Conservation (phyloP, 805 yeast genomes). For the Candida palmyrensis region DNA sequence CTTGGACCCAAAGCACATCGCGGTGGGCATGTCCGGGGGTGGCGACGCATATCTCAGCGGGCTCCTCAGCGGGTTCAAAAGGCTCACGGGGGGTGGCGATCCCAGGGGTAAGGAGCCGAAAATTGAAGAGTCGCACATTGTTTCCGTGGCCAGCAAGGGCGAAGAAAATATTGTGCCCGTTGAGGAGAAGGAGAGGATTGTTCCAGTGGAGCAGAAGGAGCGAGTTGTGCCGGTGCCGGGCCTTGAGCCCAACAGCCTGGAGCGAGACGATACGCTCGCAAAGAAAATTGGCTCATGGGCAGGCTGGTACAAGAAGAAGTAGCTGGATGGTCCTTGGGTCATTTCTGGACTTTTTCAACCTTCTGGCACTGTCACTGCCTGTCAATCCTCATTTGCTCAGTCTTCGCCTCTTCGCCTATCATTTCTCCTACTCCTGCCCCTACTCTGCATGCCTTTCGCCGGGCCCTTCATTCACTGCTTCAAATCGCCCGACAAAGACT, state of each 20-base stretch:
- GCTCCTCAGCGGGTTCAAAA: constrained; percentile 16
- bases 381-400: neutral
- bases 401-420: neutral
- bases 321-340: no score
- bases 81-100: no score
- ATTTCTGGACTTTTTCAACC: no score
- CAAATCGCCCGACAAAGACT: no score
- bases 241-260: no score
- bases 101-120: no score
- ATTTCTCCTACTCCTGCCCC: neutral
- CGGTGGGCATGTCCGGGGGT: constrained; percentile 24
- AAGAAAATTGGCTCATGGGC: constrained; percentile 2
- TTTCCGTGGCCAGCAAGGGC: constrained; percentile 3
- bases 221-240: no score
- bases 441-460: neutral
- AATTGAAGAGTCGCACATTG: no score
- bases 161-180: constrained; percentile 3
- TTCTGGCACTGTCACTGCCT: no score
- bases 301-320: constrained; percentile 4
- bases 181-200: neutral
- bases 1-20: constrained; percentile 35
- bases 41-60: constrained; percentile 13
- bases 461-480: neutral
- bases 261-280: constrained; percentile 1
- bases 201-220: no score